Percentiles rank a stretch among this genome's conserved stretches.
Evolutionary conservation across 2,329 filamentous ascomycete genomes (phyloP).

Genomic region (Orbilia ellipsospora): DNA sequence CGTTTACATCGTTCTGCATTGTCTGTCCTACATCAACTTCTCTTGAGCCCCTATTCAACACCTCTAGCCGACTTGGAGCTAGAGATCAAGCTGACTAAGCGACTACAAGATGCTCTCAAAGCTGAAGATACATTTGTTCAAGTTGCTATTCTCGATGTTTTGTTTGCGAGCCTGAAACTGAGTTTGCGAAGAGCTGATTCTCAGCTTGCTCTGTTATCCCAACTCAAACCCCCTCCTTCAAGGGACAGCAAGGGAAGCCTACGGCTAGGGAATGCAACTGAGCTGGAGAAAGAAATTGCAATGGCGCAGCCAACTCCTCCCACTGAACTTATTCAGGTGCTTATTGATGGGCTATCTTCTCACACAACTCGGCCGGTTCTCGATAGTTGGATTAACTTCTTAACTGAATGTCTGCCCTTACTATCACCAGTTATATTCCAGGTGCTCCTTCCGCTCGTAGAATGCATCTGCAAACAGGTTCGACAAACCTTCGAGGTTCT

Average conservation of each 20-base stretch:
- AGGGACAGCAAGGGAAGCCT: conserved; percentile 50
- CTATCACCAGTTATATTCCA: conserved; percentile 89
- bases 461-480: conserved; percentile 85
- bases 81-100: conserved; percentile 76
- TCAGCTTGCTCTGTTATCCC: conserved; percentile 60
- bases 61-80: conserved; percentile 73
- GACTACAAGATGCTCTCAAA: conserved; percentile 71
- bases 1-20: conserved; percentile 78
- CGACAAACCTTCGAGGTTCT: conserved; percentile 77
- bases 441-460: conserved; percentile 87
- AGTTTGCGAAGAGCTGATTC: conserved; percentile 62
- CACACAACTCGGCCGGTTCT: conserved; percentile 78
- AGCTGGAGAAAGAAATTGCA: conserved; percentile 62
- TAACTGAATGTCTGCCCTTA: conserved; percentile 83
- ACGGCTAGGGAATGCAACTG: conserved; percentile 36
- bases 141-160: conserved; percentile 80
- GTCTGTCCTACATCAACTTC: conserved; percentile 75
- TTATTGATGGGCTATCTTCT: conserved; percentile 83
- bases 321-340: conserved; percentile 79
- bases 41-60: conserved; percentile 72
- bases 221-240: conserved; percentile 55
- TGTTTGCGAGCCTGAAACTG: conserved; percentile 78
- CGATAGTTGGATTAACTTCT: conserved; percentile 90
- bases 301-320: conserved; percentile 70
- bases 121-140: conserved; percentile 76